Evolutionary conservation across 257 asterid species (phyloP).

Genomic region (Nemophila menziesii): DNA sequence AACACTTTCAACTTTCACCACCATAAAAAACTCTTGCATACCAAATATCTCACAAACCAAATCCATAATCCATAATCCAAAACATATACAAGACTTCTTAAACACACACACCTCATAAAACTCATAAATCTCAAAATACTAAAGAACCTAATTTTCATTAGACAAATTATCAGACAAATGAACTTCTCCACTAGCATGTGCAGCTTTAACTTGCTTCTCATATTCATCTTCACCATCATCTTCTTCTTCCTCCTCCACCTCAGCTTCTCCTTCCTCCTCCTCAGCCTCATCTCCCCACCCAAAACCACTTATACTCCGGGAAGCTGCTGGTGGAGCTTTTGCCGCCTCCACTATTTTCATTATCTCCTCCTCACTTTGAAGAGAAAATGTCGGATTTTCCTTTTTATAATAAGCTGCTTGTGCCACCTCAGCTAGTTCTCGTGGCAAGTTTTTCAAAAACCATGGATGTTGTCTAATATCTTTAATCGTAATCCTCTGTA

Average conservation of each 20-base stretch:
- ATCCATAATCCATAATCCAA: not conserved
- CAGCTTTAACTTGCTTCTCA: conserved; percentile 65
- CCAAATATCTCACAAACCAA: not conserved
- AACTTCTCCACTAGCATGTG: conserved; percentile 68
- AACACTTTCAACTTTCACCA: not conserved
- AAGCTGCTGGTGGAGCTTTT: conserved; percentile 35
- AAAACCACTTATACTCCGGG: conserved; percentile 41
- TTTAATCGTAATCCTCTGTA: conserved; percentile 51
- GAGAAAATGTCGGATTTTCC: conserved; percentile 50
- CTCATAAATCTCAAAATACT: no score
- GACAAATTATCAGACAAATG: conserved; percentile 9
- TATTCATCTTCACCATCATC: conserved; percentile 54
- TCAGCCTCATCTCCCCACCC: conserved; percentile 64
- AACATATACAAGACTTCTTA: not conserved
- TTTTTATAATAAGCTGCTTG: conserved; percentile 44
- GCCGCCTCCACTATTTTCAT: conserved; percentile 40
- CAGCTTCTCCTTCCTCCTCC: conserved; percentile 26
- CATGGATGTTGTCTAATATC: conserved; percentile 66
- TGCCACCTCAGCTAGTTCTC: conserved; percentile 18
- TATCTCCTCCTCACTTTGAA: conserved; percentile 30
- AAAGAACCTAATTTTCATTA: not conserved
- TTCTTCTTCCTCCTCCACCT: conserved; percentile 28
- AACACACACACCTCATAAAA: not conserved
- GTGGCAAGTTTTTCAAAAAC: conserved; percentile 44
- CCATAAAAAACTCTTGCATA: not conserved